Evolutionary conservation across 176 grass and related monocot genomes (phyloP), one percentile per base, ranked within the genome.

Genomic region (Olyra latifolia): DNA sequence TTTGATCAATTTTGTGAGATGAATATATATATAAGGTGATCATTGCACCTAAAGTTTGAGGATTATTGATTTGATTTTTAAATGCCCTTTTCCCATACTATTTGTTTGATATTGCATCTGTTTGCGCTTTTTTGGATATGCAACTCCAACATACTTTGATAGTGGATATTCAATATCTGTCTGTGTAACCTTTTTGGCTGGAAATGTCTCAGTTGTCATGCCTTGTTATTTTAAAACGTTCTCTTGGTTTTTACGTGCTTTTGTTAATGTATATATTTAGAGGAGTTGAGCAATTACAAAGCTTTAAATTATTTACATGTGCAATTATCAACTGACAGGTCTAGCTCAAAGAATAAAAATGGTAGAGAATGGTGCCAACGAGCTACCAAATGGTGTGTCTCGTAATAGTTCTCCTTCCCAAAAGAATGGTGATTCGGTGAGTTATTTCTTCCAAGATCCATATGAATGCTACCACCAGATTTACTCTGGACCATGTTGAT

Each of bases 341-440:
- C 20, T 45, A 80, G 19, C 38, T 46, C 10, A 7, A 74, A 79
- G 54, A 62, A 52, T n/a, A 40, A 76, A 63, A 89, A 89, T 89
- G 82, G 71, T 70, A 55, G 77, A 76, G 14, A 80, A 84, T 29
- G 66, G 58, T 65, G 54, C 56, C 41, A 39, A 39, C 9, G 87
- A 81, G 54, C 62, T 61, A 63, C 62, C 44, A 27, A 62, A 62
- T 0, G 76, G 44, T 24, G 63, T 84, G 5, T 71, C 87, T 23
- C 45, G 11, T 20, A 84, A 84, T 69, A 22, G 19, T 62, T 23
- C 53, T 43, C 17, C 43, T 63, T 70, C 24, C 11, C 38, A 30
- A 42, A 28, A 6, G 40, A 41, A 56, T 47, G 55, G 14, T 70
- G 71, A 89, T 70, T 16, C 65, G 17, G 77, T 85, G 38, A 89